A percentile compares a stretch with the other conserved stretches of the same genome.
Evolutionary conservation across 345 rosid genomes (phyloP).

Genomic region (Arabidopsis arenosa): DNA sequence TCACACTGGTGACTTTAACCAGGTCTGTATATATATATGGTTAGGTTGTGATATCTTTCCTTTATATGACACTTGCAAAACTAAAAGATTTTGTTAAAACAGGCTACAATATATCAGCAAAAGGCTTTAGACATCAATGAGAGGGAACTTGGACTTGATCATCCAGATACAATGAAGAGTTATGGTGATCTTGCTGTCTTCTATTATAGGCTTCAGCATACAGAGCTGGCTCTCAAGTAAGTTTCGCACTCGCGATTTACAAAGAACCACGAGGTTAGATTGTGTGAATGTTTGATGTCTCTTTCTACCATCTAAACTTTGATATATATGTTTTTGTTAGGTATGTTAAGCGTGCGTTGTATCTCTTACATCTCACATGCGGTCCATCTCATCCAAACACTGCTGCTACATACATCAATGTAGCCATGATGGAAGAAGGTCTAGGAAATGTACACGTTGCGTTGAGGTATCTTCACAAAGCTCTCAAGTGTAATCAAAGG

Average conservation of each 20-base stretch:
- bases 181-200: constrained; percentile 99
- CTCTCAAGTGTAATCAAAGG: constrained; percentile 92
- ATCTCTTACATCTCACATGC: constrained; percentile 96
- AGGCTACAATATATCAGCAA: constrained; percentile 99
- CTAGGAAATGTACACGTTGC: constrained; percentile 99
- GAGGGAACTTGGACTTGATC: constrained; percentile 98
- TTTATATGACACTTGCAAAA: constrained; percentile 28
- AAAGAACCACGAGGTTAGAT: constrained; percentile 26
- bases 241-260: constrained; percentile 36
- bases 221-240: constrained; percentile 98
- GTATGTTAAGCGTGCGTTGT: constrained; percentile 97
- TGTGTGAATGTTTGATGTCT: constrained; percentile 23
- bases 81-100: constrained; percentile 44
- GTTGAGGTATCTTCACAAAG: constrained; percentile 96
- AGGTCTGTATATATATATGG: constrained; percentile 55
- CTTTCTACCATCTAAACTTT: constrained; percentile 15
- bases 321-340: constrained; percentile 50
- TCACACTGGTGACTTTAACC: constrained; percentile 99
- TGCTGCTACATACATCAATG: constrained; percentile 98
- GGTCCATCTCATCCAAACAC: constrained; percentile 99
- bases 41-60: constrained; percentile 32
- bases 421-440: constrained; percentile 99
- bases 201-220: constrained; percentile 98
- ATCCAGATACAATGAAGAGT: constrained; percentile 99
- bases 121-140: constrained; percentile 99